Evolutionary conservation across 1,284 basidiomycete species (phyloP), one percentile per base, ranked within the genome.

Genomic region (Ustilago crameri): DNA sequence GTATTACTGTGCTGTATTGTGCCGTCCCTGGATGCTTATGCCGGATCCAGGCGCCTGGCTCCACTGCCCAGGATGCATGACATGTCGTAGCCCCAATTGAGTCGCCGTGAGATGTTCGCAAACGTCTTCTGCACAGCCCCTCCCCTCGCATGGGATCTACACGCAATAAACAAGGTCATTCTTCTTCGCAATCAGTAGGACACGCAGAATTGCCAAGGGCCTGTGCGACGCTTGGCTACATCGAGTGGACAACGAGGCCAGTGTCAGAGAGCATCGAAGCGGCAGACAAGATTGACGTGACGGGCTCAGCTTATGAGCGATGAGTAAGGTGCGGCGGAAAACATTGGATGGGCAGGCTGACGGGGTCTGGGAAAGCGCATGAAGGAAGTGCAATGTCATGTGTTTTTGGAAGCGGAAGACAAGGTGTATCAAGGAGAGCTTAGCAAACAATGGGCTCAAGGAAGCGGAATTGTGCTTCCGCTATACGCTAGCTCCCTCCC

Each of bases 51-150:
- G 15, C 45, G 17, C 15, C 17, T 47, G 22, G 22, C 27, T 37
- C 15, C 35, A 40, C 35, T 23, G 26, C 47, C 54, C 14, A 17
- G 49, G 48, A 56, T 56, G 56, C 48, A 55, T 49, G 44, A 27
- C 22, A 40, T 46, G 27, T 42, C 41, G 41, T 42, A 15, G 12
- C 22, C 41, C 18, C 35, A 65, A 49, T 66, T 57, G 64, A 60
- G 64, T 66, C 57, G 52, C 64, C 64, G 57, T 60, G 64, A 60
- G 57, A 66, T 56, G 45, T 66, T 56, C 53, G 49, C 49, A 53
- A 47, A 61, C 64, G 50, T 53, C 50, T 45, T 37, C 17, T 30
- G 37, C 51, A 48, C 51, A 38, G 37, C 34, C 32, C 24, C 35
- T 15, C 23, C 35, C 35, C n/a, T 14, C 26, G 10, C 30, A 7